Evolutionary conservation across 148 eudicot species (phyloP).

Genomic region (Heliosperma pusillum): DNA sequence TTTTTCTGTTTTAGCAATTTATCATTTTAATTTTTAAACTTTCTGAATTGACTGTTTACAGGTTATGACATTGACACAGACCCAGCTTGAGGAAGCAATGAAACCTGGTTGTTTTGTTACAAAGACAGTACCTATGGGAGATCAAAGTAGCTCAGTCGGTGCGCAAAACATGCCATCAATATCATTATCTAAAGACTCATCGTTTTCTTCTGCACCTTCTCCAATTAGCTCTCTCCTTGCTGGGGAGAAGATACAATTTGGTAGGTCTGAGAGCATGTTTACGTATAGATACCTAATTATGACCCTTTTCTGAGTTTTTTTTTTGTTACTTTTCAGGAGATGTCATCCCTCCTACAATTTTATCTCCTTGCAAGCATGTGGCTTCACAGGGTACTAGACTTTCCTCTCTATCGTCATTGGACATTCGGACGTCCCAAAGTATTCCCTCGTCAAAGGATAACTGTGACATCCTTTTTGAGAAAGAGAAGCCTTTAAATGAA

Average conservation of each 20-base stretch:
- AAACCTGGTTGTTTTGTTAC: slow-evolving; percentile 62
- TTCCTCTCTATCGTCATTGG: slow-evolving; percentile 55
- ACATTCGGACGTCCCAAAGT: slow-evolving; percentile 43
- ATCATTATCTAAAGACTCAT: slow-evolving; percentile 59
- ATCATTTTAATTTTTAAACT: slow-evolving; percentile 11
- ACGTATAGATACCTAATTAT: neutral
- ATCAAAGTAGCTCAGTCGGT: slow-evolving; percentile 34
- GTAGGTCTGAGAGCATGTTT: slow-evolving; percentile 34
- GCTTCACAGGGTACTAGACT: slow-evolving; percentile 56
- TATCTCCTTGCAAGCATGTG: slow-evolving; percentile 51
- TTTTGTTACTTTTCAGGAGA: slow-evolving; percentile 56
- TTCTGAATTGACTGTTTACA: slow-evolving; percentile 26
- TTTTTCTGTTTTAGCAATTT: neutral
- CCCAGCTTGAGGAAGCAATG: slow-evolving; percentile 90
- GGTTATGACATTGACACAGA: slow-evolving; percentile 88
- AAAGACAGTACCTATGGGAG: slow-evolving; percentile 39
- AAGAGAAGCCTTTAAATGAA: slow-evolving; percentile 49
- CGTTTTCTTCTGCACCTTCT: slow-evolving; percentile 59
- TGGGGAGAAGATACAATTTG: slow-evolving; percentile 97
- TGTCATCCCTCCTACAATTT: slow-evolving; percentile 81
- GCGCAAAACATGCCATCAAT: slow-evolving; percentile 55
- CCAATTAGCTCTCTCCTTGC: slow-evolving; percentile 91
- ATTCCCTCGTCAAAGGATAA: slow-evolving; percentile 39
- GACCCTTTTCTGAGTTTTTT: slow-evolving; percentile 18
- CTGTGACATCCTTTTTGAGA: slow-evolving; percentile 43